Base-by-base conservation (phyloP, 106 monocot genomes). In the Allium sativum region DNA sequence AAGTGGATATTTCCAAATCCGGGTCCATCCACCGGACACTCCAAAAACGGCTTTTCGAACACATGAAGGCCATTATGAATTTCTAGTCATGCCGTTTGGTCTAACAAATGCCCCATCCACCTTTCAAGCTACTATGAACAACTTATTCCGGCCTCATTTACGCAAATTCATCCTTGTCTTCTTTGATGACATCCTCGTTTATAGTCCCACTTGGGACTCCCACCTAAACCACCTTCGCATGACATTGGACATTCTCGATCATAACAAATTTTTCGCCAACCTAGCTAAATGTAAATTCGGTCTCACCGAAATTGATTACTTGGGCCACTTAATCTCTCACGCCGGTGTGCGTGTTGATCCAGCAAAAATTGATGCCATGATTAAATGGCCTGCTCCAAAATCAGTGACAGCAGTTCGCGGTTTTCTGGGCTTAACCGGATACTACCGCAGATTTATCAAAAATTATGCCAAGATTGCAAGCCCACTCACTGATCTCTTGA, bases 171-270 rank as follows among this genome's bases (percentile, higher is more conserved):
- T 12, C 18, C 18, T 59, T 7, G 40, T 59, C 40, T 59, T 59
- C 58, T 59, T 59, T 15, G 58, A 59, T 14, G 40, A 59, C 21
- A 59, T 59, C 5, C 58, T 59, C 10, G 21, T 59, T 6, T 59
- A 5, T 40, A 59, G 40, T 41, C 21, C 12, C 9, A 9, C 58
- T 11, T 59, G 58, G 58, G 58, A 59, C 6, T 8, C 8, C 4
- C 58, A 59, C 40, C 40, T 59, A 9, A 3, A 44, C 8, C 61
- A 62, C 65, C 18, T 45, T 45, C 22, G 52, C 12, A 46, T 48
- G 13, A 21, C 56, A 52, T 17, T 5, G 55, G 12, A 14, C 6
- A 10, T 15, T 41, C 15, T 19, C 14, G 8, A 13, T 1, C 1
- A 56, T n/a, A 1, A 4, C 8, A 48, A 1, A 0, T 22, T 21